Evolutionary conservation across 352 stramenopile genomes (phyloP).

Genomic region (Phytophthora citrophthora): DNA sequence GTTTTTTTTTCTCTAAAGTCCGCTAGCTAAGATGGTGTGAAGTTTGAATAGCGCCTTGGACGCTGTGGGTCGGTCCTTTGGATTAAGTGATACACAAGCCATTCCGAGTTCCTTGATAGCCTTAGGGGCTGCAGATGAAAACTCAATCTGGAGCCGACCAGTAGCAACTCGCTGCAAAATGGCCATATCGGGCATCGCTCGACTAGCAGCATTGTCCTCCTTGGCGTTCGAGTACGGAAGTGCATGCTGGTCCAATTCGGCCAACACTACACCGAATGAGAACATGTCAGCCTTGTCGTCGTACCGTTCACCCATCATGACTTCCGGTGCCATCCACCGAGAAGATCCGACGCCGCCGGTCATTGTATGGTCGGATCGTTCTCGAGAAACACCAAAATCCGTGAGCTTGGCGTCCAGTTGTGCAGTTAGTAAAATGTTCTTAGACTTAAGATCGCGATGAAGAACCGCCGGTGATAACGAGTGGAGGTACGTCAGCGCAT

Average conservation of each 20-base stretch:
- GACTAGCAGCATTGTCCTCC: constrained; percentile 26
- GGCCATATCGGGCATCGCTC: constrained; percentile 36
- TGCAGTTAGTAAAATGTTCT: constrained; percentile 41
- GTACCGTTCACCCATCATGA: constrained; percentile 52
- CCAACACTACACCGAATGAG: constrained; percentile 51
- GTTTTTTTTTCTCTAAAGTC: constrained; percentile 14
- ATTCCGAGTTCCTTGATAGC: constrained; percentile 38
- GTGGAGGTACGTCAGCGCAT: constrained; percentile 51
- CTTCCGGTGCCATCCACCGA: constrained; percentile 52
- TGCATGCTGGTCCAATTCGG: constrained; percentile 42
- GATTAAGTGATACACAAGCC: constrained; percentile 47
- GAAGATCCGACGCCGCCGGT: constrained; percentile 47
- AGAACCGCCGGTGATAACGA: constrained; percentile 36
- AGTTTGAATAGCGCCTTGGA: constrained; percentile 51
- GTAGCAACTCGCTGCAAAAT: constrained; percentile 59
- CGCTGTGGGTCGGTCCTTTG: constrained; percentile 40
- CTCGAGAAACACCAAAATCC: constrained; percentile 47
- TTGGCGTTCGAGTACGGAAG: constrained; percentile 42
- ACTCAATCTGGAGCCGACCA: constrained; percentile 43
- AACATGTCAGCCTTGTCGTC: constrained; percentile 58
- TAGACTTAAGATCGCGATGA: constrained; percentile 44
- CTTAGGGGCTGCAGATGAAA: constrained; percentile 30
- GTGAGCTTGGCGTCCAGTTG: constrained; percentile 39
- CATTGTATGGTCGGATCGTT: constrained; percentile 41
- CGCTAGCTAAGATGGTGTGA: constrained; percentile 37